These are phyloP conservation scores for Trichothecium sympodiale DNA, from an alignment of 2,329 filamentous ascomycete genomes.

Conservation along the genomic window DNA sequence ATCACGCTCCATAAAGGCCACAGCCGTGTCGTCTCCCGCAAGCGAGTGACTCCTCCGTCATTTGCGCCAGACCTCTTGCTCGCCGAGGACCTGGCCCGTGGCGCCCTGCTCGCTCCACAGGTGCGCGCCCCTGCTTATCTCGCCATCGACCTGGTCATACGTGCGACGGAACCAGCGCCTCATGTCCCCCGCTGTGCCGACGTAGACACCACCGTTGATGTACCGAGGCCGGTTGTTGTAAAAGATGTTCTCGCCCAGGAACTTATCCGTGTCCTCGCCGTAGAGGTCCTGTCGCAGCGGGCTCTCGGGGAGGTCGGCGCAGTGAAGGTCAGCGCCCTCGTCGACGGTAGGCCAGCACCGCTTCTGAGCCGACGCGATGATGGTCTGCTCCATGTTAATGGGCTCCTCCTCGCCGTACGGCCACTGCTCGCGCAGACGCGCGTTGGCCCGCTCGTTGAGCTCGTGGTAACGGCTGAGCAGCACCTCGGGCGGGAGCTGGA, in stretches of 20 bases:
- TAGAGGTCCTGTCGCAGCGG: conserved; percentile 9
- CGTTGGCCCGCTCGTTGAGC: conserved; percentile 8
- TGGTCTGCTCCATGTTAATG: conserved; percentile 10
- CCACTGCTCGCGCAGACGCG: conserved; percentile 6
- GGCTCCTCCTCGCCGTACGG: neutral
- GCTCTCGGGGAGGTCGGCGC: conserved; percentile 9
- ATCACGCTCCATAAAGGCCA: conserved; percentile 3
- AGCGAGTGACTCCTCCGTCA: conserved; percentile 2
- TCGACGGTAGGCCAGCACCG: conserved; percentile 8
- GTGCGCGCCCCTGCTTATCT: conserved; percentile 3
- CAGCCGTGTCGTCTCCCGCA: neutral
- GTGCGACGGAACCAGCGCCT: conserved; percentile 13
- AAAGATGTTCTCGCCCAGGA: neutral
- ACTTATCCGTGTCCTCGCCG: conserved; percentile 8
- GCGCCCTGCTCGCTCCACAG: conserved; percentile 19
- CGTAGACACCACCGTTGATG: conserved; percentile 18
- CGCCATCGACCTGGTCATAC: conserved; percentile 14
- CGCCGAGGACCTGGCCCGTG: conserved; percentile 18
- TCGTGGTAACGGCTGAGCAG: conserved; percentile 15
- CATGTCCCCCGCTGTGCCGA: conserved; percentile 17
- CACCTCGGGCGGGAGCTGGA: conserved; percentile 15
- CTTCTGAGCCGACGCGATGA: conserved; percentile 11
- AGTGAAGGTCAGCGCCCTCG: conserved; percentile 8
- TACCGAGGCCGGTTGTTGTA: conserved; percentile 13
- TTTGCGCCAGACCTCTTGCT: conserved; percentile 22